Percentiles rank a stretch among this genome's conserved stretches.
Conservation (phyloP, 805 yeast genomes). For the Candida lessepsii region DNA sequence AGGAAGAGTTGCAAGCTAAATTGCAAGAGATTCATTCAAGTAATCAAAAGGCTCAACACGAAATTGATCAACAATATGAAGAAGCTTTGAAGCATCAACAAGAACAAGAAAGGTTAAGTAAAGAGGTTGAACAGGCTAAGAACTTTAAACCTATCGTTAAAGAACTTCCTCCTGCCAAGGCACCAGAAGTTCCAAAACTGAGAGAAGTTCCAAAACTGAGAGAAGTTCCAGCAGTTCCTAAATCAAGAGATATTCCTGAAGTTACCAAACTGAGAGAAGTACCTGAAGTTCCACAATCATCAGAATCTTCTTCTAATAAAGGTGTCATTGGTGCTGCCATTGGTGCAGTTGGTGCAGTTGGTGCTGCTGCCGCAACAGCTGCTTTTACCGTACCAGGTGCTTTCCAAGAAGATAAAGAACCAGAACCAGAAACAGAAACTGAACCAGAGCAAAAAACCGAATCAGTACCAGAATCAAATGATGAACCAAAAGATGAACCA, state of each 20-base stretch:
- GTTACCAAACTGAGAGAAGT: too few relatives aligned
- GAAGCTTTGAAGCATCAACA: constrained; percentile 16
- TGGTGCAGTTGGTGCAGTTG: constrained; percentile 19
- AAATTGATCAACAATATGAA: constrained; percentile 20
- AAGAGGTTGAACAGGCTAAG: constrained; percentile 13
- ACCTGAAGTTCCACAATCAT: too few relatives aligned
- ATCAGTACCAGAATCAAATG: too few relatives aligned
- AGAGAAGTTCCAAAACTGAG: too few relatives aligned
- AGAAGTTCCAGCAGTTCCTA: too few relatives aligned
- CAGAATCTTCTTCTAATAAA: constrained; percentile 5
- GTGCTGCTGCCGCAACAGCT: constrained; percentile 21
- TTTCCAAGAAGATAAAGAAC: background rate
- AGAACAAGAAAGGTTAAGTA: constrained; percentile 17
- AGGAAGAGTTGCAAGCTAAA: constrained; percentile 35
- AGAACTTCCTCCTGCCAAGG: too few relatives aligned
- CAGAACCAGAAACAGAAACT: too few relatives aligned
- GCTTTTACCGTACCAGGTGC: constrained; percentile 12
- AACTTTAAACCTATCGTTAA: constrained; percentile 15
- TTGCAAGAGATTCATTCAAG: constrained; percentile 26
- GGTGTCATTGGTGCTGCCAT: constrained; percentile 18
- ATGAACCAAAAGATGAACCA: constrained; percentile 1
- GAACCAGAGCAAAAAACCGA: background rate
- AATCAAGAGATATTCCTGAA: background rate
- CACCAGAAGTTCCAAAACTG: too few relatives aligned
- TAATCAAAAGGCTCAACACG: constrained; percentile 23